Evolutionary conservation across 805 yeast species (phyloP), one percentile per base, ranked within the genome.

Genomic region (Peterozyma xylosa): DNA sequence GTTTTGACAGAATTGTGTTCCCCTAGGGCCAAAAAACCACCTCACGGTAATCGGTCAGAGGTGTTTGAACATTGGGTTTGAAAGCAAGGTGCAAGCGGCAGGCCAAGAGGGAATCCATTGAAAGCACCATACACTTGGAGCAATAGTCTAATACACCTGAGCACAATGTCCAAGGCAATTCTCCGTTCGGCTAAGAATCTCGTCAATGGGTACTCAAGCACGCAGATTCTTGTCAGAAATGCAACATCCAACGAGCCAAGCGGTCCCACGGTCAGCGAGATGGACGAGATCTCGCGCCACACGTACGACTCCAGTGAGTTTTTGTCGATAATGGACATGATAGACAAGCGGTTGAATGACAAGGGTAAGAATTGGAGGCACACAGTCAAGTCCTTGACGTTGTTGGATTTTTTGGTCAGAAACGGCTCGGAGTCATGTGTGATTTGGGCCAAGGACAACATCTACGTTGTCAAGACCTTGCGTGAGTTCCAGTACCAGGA

Each of bases 331-430:
- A 86, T 91, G 95, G 97, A 91, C 57, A 88, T 91, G 82, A 65
- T 91, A 38, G 97, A 91, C 65, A 78, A 88, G 52, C 76, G 99
- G 50, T 68, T 91, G 51, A 91, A 91, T 58, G 98, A 91, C 59
- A 90, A 90, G 68, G 98, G 98, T 48, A 90, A 89, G 62, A 86
- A 91, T 66, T 91, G 97, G 97, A 76, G 96, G 52, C 99, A 91
- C 60, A 90, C 91, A 41, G 90, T 95, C 50, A 93, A 91, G 63
- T 82, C 96, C 1, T 71, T 91, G 49, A 84, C 95, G 2, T 81
- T 91, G n/a, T 71, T 91, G 53, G 96, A 90, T 56, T 91, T 82
- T 63, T 69, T 90, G 46, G 88, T 90, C 15, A 78, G 93, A 53
- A 76, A 73, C 48, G 99, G 97, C 35, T 76, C 89, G 16, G 96